Percentiles rank a stretch among this genome's conserved stretches.
Evolutionary conservation across 345 rosid species (phyloP).

Genomic region (Acer yangbiense): DNA sequence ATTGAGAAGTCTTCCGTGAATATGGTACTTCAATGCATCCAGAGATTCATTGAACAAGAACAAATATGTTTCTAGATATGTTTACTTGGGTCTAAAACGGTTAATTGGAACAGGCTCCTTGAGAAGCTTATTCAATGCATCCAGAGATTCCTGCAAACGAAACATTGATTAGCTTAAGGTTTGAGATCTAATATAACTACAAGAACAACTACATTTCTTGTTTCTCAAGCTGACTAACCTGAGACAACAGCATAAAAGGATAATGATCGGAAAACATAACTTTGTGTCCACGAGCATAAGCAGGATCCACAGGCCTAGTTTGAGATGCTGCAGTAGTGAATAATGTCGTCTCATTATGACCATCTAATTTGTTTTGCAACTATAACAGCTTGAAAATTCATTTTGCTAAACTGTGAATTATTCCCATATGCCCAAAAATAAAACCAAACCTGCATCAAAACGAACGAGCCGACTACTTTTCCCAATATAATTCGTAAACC

Average conservation of each 20-base stretch:
- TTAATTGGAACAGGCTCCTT: constrained; percentile 79
- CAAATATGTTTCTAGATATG: neutral
- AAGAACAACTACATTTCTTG: neutral
- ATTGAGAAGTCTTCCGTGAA: too few relatives aligned
- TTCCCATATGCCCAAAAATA: neutral
- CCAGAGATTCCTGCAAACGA: constrained; percentile 76
- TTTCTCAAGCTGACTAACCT: constrained; percentile 44
- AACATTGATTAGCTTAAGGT: constrained; percentile 4
- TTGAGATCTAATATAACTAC: constrained; percentile 2
- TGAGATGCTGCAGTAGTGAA: constrained; percentile 50
- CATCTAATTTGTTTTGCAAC: neutral
- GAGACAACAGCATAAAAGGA: constrained; percentile 75
- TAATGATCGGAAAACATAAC: constrained; percentile 69
- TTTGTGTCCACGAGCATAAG: constrained; percentile 64
- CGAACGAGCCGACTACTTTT: constrained; percentile 81
- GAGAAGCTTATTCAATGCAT: constrained; percentile 65
- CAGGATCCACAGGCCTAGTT: constrained; percentile 74
- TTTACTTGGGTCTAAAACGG: constrained; percentile 91
- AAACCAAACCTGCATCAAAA: constrained; percentile 64
- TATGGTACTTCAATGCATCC: neutral
- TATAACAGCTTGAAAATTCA: neutral
- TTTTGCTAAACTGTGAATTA: neutral
- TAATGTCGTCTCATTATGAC: neutral
- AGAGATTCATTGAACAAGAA: too few relatives aligned
- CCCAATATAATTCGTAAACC: constrained; percentile 79